phyloP scores from a whole-genome alignment of 2,329 filamentous ascomycete species.

The Coniochaeta sp. region DNA sequence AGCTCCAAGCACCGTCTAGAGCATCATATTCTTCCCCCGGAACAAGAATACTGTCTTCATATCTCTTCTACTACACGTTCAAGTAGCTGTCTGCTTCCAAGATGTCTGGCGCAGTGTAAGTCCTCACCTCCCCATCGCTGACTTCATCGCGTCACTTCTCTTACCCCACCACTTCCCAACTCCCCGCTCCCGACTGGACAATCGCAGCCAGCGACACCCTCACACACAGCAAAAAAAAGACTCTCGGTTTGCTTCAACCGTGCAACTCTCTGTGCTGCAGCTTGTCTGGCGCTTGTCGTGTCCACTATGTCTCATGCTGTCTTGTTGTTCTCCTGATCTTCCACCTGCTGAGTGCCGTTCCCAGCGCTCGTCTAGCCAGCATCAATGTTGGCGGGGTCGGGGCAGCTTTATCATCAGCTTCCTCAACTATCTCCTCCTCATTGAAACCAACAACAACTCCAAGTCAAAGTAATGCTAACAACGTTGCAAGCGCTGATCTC shows the following conservation, averaged over 20 bases:
- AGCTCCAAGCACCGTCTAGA: neutral
- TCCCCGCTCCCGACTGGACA: neutral
- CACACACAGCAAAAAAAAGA: too few relatives aligned
- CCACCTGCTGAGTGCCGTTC: constrained; percentile 4
- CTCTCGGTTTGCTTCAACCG: neutral
- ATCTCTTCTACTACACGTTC: neutral
- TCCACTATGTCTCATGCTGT: neutral
- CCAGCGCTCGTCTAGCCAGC: constrained; percentile 68
- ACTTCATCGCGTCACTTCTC: constrained; percentile 4
- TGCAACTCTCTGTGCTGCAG: neutral
- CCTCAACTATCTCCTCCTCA: constrained; percentile 14
- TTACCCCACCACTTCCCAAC: constrained; percentile 22
- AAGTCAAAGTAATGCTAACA: constrained; percentile 45
- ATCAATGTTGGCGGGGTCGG: constrained; percentile 61
- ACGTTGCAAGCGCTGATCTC: constrained; percentile 68
- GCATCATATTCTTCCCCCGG: neutral
- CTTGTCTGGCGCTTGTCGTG: constrained; percentile 2
- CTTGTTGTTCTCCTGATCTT: neutral
- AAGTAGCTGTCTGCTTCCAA: constrained; percentile 17
- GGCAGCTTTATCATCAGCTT: constrained; percentile 21
- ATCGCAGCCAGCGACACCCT: constrained; percentile 1
- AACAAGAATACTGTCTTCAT: neutral
- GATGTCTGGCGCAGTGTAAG: constrained; percentile 65
- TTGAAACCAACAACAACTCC: constrained; percentile 15
- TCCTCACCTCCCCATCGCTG: constrained; percentile 18